Base-by-base conservation (phyloP, 225 moss, liverwort and hornwort genomes). In the Lunularia cruciata region DNA sequence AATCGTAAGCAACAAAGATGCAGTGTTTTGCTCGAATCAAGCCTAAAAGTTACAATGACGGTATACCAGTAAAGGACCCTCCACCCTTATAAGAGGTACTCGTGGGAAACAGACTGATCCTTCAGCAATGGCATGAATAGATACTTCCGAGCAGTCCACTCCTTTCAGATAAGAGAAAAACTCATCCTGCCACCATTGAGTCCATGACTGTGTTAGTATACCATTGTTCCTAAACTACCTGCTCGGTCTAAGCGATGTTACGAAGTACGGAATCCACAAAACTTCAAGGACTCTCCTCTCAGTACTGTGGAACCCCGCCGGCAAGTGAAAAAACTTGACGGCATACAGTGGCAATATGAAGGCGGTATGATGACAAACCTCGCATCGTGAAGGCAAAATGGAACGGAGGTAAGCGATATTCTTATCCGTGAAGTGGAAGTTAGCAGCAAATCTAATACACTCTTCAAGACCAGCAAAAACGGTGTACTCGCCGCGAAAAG, bases 401-500 rank as follows among this genome's bases (percentile, higher is more conserved):
- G 59, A 78, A 67, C 69, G 73, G 15, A 96, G 70, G 48, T 89
- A 92, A 19, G 72, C 70, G 14, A 96, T 86, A 18, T 96, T 87
- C 52, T 82, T 78, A 38, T 96, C 87, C 67, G 35, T 77, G 58
- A 96, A 92, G 25, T 66, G 60, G 15, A 85, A 87, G 83, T 96
- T 89, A 18, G 92, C 90, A 75, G 92, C 88, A 72, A 96, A 90
- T 38, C 87, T 86, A 33, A 96, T 78, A 73, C 96, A 96, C 83
- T 96, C 96, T 58, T 90, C 96, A 7, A 96, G 79, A 30, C 96
- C 96, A 49, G 96, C 96, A 76, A 96, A 96, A 39, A 96, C 88
- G 0, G 96, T 96, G 40, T 90, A 96, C 67, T 96, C 96, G 70
- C 90, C 96, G 1, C 88, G 87, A 23, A 96, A 96, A 0, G 96